Conservation (phyloP, 2,329 filamentous ascomycete species). For the Raffaelea ambrosiae region DNA sequence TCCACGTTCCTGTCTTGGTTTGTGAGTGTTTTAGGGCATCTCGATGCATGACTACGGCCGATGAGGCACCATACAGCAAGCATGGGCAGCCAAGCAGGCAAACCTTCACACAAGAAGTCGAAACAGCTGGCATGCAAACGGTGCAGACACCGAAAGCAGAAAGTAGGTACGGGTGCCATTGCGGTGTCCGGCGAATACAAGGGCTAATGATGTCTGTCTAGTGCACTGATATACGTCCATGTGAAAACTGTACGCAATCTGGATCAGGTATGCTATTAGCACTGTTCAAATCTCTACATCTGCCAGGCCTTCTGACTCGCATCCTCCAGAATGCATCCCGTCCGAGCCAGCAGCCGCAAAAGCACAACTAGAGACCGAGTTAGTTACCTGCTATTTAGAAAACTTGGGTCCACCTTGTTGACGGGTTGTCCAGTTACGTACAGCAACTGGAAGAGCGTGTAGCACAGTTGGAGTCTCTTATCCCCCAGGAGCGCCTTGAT, state of each 20-base stretch:
- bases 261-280: slow-evolving; percentile 8
- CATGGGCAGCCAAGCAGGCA: too few relatives aligned
- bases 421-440: slow-evolving; percentile 6
- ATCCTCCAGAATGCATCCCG: slow-evolving; percentile 12
- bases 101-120: too few relatives aligned
- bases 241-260: slow-evolving; percentile 16
- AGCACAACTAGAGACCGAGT: background rate
- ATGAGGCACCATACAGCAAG: too few relatives aligned
- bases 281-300: background rate
- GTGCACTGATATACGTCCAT: slow-evolving; percentile 16
- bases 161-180: background rate
- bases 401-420: background rate
- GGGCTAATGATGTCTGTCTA: too few relatives aligned
- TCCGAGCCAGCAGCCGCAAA: slow-evolving; percentile 2
- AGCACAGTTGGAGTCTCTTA: slow-evolving; percentile 9
- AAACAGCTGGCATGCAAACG: slow-evolving; percentile 9
- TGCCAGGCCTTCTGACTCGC: background rate
- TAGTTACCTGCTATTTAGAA: background rate
- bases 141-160: slow-evolving; percentile 17
- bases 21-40: too few relatives aligned
- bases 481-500: slow-evolving; percentile 14
- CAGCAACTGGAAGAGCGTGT: slow-evolving; percentile 11
- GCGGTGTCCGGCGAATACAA: too few relatives aligned
- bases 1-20: too few relatives aligned
- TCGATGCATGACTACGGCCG: too few relatives aligned